phyloP scores from a whole-genome alignment of 1,284 basidiomycete species.

The Ceratobasidium sp. region DNA sequence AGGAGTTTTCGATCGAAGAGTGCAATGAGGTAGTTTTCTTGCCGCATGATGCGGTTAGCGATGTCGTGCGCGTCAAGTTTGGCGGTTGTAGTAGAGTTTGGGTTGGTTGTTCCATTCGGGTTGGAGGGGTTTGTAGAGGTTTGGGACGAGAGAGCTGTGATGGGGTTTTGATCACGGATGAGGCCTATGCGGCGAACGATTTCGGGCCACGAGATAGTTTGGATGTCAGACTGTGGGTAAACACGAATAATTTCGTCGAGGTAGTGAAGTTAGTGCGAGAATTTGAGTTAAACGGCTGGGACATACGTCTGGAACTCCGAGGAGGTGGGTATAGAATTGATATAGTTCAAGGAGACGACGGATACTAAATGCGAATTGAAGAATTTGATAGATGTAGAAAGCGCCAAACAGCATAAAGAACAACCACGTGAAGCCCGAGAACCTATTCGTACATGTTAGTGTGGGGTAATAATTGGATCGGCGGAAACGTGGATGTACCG shows the following conservation, averaged over 20 bases:
- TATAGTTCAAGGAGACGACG: slow-evolving; percentile 90
- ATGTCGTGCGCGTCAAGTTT: slow-evolving; percentile 97
- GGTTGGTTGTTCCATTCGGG: slow-evolving; percentile 44
- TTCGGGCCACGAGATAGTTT: slow-evolving; percentile 96
- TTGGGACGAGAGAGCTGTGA: slow-evolving; percentile 81
- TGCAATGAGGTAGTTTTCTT: slow-evolving; percentile 98
- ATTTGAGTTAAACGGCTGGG: background rate
- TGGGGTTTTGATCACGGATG: slow-evolving; percentile 89
- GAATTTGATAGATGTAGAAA: slow-evolving; percentile 75
- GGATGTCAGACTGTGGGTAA: slow-evolving; percentile 86
- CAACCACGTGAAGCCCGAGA: slow-evolving; percentile 83
- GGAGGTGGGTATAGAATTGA: slow-evolving; percentile 75
- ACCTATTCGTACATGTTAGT: slow-evolving; percentile 59
- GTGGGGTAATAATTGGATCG: slow-evolving; percentile 38
- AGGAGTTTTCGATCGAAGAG: slow-evolving; percentile 97
- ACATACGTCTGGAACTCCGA: slow-evolving; percentile 65
- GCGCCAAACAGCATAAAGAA: slow-evolving; percentile 83
- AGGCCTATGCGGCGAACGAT: slow-evolving; percentile 88
- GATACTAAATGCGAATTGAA: slow-evolving; percentile 62
- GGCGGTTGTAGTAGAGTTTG: slow-evolving; percentile 60
- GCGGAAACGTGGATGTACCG: slow-evolving; percentile 60
- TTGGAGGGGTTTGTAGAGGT: slow-evolving; percentile 53
- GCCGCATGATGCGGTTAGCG: slow-evolving; percentile 94
- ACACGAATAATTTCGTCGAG: background rate
- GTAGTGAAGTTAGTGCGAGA: background rate